Conservation (phyloP, 805 yeast species). For the Kuraishia ogatae region DNA sequence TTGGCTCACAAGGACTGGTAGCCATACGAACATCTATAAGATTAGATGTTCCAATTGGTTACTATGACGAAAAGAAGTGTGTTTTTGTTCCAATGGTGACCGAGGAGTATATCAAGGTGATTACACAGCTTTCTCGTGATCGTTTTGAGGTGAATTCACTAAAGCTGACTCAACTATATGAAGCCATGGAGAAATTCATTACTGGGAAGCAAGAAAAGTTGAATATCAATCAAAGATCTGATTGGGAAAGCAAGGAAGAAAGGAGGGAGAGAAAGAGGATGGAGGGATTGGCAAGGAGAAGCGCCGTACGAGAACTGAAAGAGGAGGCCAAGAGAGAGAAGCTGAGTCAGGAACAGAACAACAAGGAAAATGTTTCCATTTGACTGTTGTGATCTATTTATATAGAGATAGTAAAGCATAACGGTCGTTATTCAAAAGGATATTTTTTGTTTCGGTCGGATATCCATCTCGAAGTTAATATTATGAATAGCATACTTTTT, state of each 20-base stretch:
- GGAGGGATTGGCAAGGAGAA: constrained; percentile 38
- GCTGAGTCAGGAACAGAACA: neutral
- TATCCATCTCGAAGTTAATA: too few relatives aligned
- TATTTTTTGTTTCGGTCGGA: too few relatives aligned
- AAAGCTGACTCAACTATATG: constrained; percentile 41
- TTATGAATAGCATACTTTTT: too few relatives aligned
- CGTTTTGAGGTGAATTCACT: constrained; percentile 59
- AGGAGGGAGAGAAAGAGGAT: constrained; percentile 41
- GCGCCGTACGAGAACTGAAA: constrained; percentile 5
- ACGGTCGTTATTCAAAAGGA: too few relatives aligned
- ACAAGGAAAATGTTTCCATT: neutral
- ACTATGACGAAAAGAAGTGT: constrained; percentile 23
- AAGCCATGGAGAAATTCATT: constrained; percentile 29
- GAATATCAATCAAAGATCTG: neutral
- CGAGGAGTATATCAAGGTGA: constrained; percentile 37
- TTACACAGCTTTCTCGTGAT: constrained; percentile 48
- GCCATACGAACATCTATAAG: constrained; percentile 71
- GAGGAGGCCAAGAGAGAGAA: neutral
- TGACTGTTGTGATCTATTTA: neutral
- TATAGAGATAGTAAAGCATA: too few relatives aligned
- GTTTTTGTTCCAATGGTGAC: constrained; percentile 36
- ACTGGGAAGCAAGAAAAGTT: constrained; percentile 3
- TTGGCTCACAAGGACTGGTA: constrained; percentile 69
- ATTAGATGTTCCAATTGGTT: constrained; percentile 73
- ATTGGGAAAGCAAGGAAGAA: constrained; percentile 46